A percentile compares a stretch with the other conserved stretches of the same genome.
Evolutionary conservation across 495 filamentous ascomycete species (phyloP).

Genomic region (Penicillium parvum): DNA sequence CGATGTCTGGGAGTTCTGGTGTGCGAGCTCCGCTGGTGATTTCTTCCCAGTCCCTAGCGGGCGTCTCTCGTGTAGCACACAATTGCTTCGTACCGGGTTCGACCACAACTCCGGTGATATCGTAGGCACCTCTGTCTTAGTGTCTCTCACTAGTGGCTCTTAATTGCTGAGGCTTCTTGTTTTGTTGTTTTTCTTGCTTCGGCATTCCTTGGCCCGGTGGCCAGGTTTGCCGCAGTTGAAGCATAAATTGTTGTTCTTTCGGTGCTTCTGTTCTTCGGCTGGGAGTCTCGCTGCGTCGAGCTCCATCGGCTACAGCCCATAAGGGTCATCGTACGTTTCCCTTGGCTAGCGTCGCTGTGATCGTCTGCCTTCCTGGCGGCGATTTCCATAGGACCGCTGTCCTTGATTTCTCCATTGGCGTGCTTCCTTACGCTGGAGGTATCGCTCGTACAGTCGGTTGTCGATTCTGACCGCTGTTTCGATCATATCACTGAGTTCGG

Average conservation of each 20-base stretch:
- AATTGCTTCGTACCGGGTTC: no score
- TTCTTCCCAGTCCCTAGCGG: no score
- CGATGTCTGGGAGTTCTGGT: no score
- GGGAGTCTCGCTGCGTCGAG: conserved; percentile 2
- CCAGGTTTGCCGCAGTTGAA: no score
- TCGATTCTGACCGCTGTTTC: background rate
- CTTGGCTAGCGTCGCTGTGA: background rate
- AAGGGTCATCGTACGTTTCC: background rate
- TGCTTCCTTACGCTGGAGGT: background rate
- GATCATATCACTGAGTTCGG: background rate
- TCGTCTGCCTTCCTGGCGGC: background rate
- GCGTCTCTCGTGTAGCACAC: no score
- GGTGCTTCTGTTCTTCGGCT: background rate
- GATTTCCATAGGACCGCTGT: background rate
- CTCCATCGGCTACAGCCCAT: conserved; percentile 2
- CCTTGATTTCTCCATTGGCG: background rate
- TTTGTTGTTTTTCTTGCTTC: no score
- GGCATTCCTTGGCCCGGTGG: no score
- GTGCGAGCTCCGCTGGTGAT: no score
- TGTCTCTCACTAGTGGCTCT: no score
- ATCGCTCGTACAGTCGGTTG: background rate
- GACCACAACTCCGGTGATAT: no score
- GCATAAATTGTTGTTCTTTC: conserved; percentile 4
- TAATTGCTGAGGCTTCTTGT: no score
- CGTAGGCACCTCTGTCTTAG: no score